Base-by-base conservation (phyloP, 768 basidiomycete genomes). In the Rickenella mellea region DNA sequence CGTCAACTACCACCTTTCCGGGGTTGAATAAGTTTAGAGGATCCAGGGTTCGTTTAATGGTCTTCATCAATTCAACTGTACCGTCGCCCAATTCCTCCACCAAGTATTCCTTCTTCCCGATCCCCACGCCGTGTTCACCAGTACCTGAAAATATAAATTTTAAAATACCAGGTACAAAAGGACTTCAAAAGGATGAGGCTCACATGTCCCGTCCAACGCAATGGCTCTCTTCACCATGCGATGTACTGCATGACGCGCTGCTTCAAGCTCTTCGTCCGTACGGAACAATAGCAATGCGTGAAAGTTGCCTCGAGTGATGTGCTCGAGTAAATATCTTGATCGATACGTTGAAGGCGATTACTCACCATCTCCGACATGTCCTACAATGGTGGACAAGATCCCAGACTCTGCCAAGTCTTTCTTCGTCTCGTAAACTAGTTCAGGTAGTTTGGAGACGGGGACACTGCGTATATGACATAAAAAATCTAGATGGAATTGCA, bases 91-190 rank as follows among this genome's bases (percentile, higher is more conserved):
- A 72, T 57, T 97, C 93, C n/a, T 80, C 71, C 14, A 65, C 57
- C 2, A 97, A 72, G 58, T 87, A 94, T 53, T 83, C 76, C 51
- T 78, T 83, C 65, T 92, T 92, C 8, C 89, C 89, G 6, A 91
- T 60, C 1, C 90, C 89, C 11, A 92, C 82, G 0, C 89, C 89
- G 57, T 92, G 89, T 57, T 92, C 88, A 7, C 87, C 86, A 3
- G 83, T 86, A 50, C 82, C 82, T 86, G 47, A 8, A 41, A 41
- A 21, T 19, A 12, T 22, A 19, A 14, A 15, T 21, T 3, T 32
- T 8, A 29, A n/a, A 36, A 49, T 43, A 9, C 25, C n/a, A 50
- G 14, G 30, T 27, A 25, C 21, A 25, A 14, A 48, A 19, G 22
- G 5, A 39, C 31, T 25, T 14, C 6, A 17, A 27, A 24, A 15